Evolutionary conservation across 1,284 basidiomycete genomes (phyloP).

Genomic region (Ceratobasidium theobromae): DNA sequence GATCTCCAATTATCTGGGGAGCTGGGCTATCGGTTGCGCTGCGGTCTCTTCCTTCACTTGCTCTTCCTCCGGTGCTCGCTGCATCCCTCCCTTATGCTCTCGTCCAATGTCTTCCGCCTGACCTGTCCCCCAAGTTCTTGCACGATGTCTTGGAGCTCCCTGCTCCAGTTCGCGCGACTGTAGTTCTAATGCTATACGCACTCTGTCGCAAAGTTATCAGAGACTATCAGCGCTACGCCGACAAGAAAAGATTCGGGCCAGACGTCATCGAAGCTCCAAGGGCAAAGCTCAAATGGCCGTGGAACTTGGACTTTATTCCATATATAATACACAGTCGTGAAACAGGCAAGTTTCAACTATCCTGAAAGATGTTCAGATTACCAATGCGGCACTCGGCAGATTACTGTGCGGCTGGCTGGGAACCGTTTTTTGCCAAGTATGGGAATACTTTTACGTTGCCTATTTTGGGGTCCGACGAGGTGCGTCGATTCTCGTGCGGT

Average conservation of each 20-base stretch:
- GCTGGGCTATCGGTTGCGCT: conserved; percentile 7
- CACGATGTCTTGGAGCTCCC: conserved; percentile 3
- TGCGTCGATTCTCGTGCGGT: neutral
- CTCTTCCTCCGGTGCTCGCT: neutral
- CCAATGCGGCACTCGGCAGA: neutral
- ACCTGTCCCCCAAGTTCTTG: neutral
- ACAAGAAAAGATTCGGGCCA: conserved; percentile 19
- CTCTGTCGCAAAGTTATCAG: neutral
- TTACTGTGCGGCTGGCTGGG: neutral
- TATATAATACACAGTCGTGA: neutral
- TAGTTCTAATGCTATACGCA: neutral
- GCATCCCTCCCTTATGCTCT: neutral
- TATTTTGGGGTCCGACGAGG: conserved; percentile 9
- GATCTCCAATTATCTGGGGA: conserved; percentile 1
- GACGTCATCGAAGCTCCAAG: conserved; percentile 12
- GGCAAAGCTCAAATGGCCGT: neutral
- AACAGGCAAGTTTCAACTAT: neutral
- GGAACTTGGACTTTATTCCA: conserved; percentile 8
- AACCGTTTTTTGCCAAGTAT: neutral
- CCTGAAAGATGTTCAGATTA: neutral
- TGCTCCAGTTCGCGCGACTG: neutral
- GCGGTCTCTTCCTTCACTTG: neutral
- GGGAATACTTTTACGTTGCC: conserved; percentile 1
- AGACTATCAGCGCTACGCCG: neutral
- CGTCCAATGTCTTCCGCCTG: neutral